Evolutionary conservation across 768 basidiomycete genomes (phyloP), one percentile per base, ranked within the genome.

Genomic region (Podaxis sp.): DNA sequence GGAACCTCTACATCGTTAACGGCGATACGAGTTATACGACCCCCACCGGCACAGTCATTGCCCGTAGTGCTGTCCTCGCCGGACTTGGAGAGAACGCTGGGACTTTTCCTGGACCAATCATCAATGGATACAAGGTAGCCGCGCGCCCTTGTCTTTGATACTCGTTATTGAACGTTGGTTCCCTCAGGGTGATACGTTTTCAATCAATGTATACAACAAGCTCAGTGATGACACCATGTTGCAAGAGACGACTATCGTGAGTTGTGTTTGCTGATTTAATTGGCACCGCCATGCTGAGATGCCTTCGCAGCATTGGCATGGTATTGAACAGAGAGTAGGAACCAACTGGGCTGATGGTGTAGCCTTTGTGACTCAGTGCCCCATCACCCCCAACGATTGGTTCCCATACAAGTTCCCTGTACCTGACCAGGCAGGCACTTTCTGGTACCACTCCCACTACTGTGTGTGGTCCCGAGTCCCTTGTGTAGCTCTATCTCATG

Each of bases 141-240:
- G 17, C 28, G 10, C 36, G 22, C 11, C 11, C 7, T 11, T 7
- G 10, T 13, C 22, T 26, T 11, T 20, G 4, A 2, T 15, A 22
- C 33, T 4, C 26, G 22, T 40, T 38, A 46, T 54, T 53, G 12
- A 55, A n/a, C 3, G 37, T 48, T 12, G 17, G 1, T 3, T 7
- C 11, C 26, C 33, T 24, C 40, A 70, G 73, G 79, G 82, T 17
- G 75, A 77, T 58, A 68, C 66, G 28, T 82, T 84, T 65, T 41
- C 60, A 22, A 69, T 87, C 56, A 82, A 84, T 58, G 82, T 86
- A 7, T 67, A 76, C 20, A 76, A 84, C 62, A 41, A 66, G 6
- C 75, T 87, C 26, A 74, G 70, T 1, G 83, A 87, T 51, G 71
- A 74, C 0, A 71, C 77, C 0, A 84, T 87, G 84, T 63, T 79